phyloP scores from a whole-genome alignment of 805 yeast genomes.

The Zygosaccharomyces siamensis region DNA sequence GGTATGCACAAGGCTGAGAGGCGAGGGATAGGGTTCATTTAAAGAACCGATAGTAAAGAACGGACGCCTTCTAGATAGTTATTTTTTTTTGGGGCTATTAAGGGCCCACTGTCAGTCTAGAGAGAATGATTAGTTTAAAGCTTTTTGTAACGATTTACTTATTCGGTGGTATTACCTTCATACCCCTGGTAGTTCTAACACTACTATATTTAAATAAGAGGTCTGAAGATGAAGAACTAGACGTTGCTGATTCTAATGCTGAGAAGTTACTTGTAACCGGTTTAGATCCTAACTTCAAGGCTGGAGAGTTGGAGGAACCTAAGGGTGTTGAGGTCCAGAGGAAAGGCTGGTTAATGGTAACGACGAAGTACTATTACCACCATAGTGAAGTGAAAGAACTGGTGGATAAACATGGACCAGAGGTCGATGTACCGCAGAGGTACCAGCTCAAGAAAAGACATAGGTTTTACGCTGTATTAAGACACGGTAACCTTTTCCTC shows the following conservation, averaged over 20 bases:
- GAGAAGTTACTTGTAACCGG: slow-evolving; percentile 11
- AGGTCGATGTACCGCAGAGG: slow-evolving; percentile 22
- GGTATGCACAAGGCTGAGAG: no score
- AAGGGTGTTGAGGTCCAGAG: slow-evolving; percentile 59
- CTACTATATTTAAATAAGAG: slow-evolving; percentile 31
- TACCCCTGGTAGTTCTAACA: slow-evolving; percentile 50
- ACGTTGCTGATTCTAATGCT: slow-evolving; percentile 17
- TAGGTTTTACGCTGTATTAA: slow-evolving; percentile 62
- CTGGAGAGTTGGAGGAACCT: slow-evolving; percentile 61
- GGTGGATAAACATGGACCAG: slow-evolving; percentile 22
- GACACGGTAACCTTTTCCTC: slow-evolving; percentile 85
- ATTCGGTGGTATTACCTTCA: slow-evolving; percentile 76
- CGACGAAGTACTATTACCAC: slow-evolving; percentile 63
- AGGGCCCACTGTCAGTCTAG: not conserved
- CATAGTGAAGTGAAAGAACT: slow-evolving; percentile 33
- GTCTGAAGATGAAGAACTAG: slow-evolving; percentile 23
- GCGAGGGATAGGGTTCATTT: no score
- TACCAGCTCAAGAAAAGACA: slow-evolving; percentile 43
- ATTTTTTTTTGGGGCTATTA: not conserved
- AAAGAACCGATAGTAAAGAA: no score
- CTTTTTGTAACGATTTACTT: slow-evolving; percentile 48
- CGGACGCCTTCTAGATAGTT: not conserved
- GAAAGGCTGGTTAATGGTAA: slow-evolving; percentile 81
- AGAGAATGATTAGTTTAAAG: slow-evolving; percentile 28
- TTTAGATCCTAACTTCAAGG: slow-evolving; percentile 41